Base-by-base conservation (phyloP, 2,329 filamentous ascomycete genomes). In the Phaeomoniella chlamydospora region DNA sequence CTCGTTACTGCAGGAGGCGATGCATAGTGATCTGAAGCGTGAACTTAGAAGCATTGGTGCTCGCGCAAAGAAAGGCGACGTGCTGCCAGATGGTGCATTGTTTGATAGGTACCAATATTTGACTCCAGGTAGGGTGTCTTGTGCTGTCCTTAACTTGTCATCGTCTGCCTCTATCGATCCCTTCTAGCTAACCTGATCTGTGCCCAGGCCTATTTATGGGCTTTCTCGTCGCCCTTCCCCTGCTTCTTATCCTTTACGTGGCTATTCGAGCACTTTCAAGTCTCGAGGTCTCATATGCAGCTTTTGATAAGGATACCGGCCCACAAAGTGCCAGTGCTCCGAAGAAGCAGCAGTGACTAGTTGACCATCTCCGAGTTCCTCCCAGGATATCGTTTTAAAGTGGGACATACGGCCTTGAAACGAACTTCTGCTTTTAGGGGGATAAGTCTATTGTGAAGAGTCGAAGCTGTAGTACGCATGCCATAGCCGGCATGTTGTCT, bases 81-180 rank as follows among this genome's bases (percentile, higher is more conserved):
- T 63, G 16, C 43, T 66, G 13, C 43, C 46, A 18, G 43, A 53
- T 37, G 50, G 46, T 5, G 49, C 52, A 15, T 59, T 93, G 31
- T 96, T 98, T 49, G 81, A 92, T 59, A 86, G 82, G 57, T 98
- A 98, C 57, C 81, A 94, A 55, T 96, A 87, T 63, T 80, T 98
- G 47, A 88, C 80, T 9, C 84, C 86, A 50, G 84, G 84, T 88
- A 61, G 48, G 70, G 63, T 26, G 22, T 6, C 14, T 19, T 18
- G 13, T 16, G 18, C 26, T n/a, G n/a, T 26, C 15, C n/a, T 22
- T 37, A 29, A 15, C n/a, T n/a, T n/a, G n/a, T n/a, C n/a, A n/a
- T n/a, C n/a, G n/a, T n/a, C n/a, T n/a, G n/a, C 11, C 17, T 34
- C 17, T 17, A 12, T 31, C 31, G 12, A 3, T 19, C 15, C 16